Base-by-base conservation (phyloP, 148 eudicot species). In the Vaccinium vitisidaea region DNA sequence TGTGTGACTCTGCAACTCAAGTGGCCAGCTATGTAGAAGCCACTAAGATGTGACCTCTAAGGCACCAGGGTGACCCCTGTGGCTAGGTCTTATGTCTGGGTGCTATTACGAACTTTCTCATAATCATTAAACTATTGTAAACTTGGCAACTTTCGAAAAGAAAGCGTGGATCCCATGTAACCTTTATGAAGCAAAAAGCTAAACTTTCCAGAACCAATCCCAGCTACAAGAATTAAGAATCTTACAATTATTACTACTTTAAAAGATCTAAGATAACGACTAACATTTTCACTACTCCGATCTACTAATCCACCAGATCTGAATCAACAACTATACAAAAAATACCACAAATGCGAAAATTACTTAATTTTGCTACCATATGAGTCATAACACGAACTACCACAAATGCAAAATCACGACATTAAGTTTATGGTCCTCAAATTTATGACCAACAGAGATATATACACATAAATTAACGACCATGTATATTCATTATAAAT, bases 251-350 rank as follows among this genome's bases (percentile, higher is more conserved):
- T 13, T 61, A 23, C 74, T 23, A 18, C 39, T 63, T 15, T 56
- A 48, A 59, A 59, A 48, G 2, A 25, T 21, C 69, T 16, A n/a
- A 74, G 39, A 54, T 27, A 78, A 36, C 79, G 48, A 32, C 14
- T 30, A 65, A 12, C 21, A 48, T 50, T 50, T 25, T 61, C 53
- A 46, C 43, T 54, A 70, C 67, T 79, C 63, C 43, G 73, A n/a
- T n/a, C n/a, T n/a, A n/a, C n/a, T n/a, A n/a, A 43, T 30, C 65
- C 30, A 77, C 27, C 61, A 71, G 83, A 79, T 85, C 87, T 75
- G 67, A 80, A 78, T 84, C 85, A 54, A 75, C 48, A 23, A 53
- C 59, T 16, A 23, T 48, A 80, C 2, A 55, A 16, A n/a, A 32
- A 43, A 84, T 6, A 8, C 54, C 32, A 54, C 19, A 58, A 56